Percentiles rank a stretch among this genome's conserved stretches.
phyloP scores from a whole-genome alignment of 1,139 yeast species.

The Diutina rugosa region DNA sequence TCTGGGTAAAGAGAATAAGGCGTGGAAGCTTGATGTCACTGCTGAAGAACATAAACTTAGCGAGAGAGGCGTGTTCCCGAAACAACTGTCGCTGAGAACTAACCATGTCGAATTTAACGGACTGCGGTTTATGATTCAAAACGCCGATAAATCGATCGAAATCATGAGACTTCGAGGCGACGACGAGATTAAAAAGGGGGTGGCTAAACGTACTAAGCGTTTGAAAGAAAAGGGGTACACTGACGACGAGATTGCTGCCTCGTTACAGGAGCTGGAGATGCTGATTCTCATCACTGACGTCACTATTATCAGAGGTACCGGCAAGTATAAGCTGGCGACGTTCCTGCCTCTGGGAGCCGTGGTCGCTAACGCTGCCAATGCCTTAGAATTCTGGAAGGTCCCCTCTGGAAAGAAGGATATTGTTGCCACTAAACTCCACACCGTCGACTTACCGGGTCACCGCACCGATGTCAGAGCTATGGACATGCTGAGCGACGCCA shows the following conservation, averaged over 20 bases:
- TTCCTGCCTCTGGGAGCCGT: not conserved
- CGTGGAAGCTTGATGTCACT: slow-evolving; percentile 65
- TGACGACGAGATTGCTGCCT: slow-evolving; percentile 47
- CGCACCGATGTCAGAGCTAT: slow-evolving; percentile 79
- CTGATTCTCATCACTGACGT: slow-evolving; percentile 52
- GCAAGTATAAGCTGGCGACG: not conserved
- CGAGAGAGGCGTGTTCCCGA: slow-evolving; percentile 59
- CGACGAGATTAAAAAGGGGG: slow-evolving; percentile 73
- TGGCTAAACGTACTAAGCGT: slow-evolving; percentile 69
- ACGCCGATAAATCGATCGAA: slow-evolving; percentile 74
- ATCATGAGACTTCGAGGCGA: slow-evolving; percentile 62
- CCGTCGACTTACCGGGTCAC: slow-evolving; percentile 73
- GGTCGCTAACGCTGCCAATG: not conserved
- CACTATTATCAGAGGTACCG: slow-evolving; percentile 40
- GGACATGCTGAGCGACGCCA: slow-evolving; percentile 72
- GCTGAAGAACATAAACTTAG: slow-evolving; percentile 35
- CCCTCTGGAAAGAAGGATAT: not conserved
- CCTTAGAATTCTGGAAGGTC: not conserved
- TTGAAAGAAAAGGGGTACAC: slow-evolving; percentile 52
- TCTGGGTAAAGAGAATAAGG: slow-evolving; percentile 71
- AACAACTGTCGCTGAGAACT: slow-evolving; percentile 71
- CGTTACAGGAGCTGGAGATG: slow-evolving; percentile 41
- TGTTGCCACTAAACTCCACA: slow-evolving; percentile 23
- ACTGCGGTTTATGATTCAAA: slow-evolving; percentile 52
- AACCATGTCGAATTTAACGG: slow-evolving; percentile 24